Percentiles rank a stretch among this genome's conserved stretches.
phyloP scores from a whole-genome alignment of 108 stramenopile species.

The Nitzschia palea region DNA sequence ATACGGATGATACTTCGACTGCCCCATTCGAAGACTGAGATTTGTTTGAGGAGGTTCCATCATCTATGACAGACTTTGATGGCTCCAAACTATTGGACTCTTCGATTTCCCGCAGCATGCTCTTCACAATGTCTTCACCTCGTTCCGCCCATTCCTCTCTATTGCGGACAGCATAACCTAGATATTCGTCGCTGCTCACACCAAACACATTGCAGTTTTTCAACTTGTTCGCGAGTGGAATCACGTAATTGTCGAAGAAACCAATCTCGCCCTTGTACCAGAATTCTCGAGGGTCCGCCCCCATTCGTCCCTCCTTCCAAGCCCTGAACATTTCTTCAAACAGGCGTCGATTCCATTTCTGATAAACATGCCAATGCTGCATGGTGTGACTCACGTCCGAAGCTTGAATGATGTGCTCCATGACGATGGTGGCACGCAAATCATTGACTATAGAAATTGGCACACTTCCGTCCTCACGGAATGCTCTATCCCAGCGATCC shows the following conservation, averaged over 20 bases:
- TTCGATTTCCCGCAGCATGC: slow-evolving; percentile 3
- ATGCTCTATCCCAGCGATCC: slow-evolving; percentile 39
- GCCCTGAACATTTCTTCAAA: slow-evolving; percentile 56
- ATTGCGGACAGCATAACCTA: slow-evolving; percentile 27
- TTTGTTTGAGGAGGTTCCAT: no score
- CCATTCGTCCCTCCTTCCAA: slow-evolving; percentile 35
- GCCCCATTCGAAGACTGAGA: no score
- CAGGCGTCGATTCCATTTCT: slow-evolving; percentile 59
- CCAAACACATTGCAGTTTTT: slow-evolving; percentile 58
- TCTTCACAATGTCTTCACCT: slow-evolving; percentile 20
- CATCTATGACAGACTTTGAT: no score
- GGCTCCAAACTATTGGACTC: no score
- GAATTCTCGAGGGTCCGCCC: slow-evolving; percentile 42
- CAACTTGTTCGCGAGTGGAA: slow-evolving; percentile 68
- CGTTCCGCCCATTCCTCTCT: slow-evolving; percentile 29
- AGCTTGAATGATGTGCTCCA: slow-evolving; percentile 60
- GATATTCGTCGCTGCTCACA: slow-evolving; percentile 46
- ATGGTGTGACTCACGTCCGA: slow-evolving; percentile 64
- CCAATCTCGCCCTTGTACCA: slow-evolving; percentile 69
- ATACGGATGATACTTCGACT: no score
- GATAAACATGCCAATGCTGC: slow-evolving; percentile 58
- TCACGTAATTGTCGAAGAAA: slow-evolving; percentile 62
- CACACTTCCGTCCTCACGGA: slow-evolving; percentile 28
- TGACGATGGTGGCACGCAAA: slow-evolving; percentile 41
- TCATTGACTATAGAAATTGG: slow-evolving; percentile 1